These are phyloP conservation scores for Venturia carpophila DNA, from an alignment of 2,329 filamentous ascomycete species.

Conservation along the genomic window DNA sequence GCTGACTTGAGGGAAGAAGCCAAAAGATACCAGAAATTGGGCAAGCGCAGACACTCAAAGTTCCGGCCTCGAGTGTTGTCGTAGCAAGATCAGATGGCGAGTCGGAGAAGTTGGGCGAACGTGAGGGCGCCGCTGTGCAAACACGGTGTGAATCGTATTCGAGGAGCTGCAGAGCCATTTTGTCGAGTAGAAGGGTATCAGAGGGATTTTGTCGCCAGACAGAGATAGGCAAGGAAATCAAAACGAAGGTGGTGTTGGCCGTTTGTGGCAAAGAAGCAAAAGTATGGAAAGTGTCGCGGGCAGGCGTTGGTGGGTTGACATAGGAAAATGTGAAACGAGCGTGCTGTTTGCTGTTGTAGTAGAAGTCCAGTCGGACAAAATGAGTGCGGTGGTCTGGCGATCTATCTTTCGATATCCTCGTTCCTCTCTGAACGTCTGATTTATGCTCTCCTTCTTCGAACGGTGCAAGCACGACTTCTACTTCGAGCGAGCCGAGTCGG, in stretches of 20 bases:
- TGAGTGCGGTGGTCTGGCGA: conserved; percentile 29
- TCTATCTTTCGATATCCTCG: conserved; percentile 22
- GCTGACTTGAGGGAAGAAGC: background rate
- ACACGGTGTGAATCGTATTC: too few species aligned
- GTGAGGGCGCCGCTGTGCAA: background rate
- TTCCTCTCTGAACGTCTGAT: conserved; percentile 22
- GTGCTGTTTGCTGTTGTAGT: conserved; percentile 25
- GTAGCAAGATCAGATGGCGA: background rate
- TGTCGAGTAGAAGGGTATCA: background rate
- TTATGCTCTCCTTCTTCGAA: background rate
- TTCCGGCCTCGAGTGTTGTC: background rate
- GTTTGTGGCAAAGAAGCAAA: background rate
- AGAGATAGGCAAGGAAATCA: conserved; percentile 23
- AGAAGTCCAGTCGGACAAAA: conserved; percentile 28
- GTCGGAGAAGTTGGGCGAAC: background rate
- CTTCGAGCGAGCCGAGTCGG: background rate
- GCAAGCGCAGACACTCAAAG: background rate
- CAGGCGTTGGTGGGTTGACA: background rate
- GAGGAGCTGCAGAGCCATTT: background rate
- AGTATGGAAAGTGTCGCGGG: background rate
- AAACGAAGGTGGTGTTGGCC: conserved; percentile 1
- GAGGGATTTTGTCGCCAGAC: conserved; percentile 5
- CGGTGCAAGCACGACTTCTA: background rate
- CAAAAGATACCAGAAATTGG: background rate
- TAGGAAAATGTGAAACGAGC: conserved; percentile 23